These are phyloP conservation scores for Arabidopsis hybrid DNA, from an alignment of 441 rosid genomes.

Conservation along the genomic window DNA sequence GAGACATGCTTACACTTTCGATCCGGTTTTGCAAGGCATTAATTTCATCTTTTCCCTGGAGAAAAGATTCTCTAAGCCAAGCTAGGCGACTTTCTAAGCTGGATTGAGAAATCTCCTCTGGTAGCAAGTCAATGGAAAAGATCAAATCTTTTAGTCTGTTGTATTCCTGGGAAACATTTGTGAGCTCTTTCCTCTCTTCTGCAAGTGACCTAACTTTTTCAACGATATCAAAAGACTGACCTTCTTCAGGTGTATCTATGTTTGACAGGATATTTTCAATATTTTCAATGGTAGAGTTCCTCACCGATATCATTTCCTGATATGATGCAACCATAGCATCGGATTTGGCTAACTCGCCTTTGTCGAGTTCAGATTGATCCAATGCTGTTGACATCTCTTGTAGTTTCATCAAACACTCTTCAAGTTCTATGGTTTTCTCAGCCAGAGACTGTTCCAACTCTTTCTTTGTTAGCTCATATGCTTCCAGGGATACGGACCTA, in stretches of 20 bases:
- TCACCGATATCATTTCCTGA: constrained; percentile 65
- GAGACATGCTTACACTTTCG: constrained; percentile 62
- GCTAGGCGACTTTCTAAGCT: constrained; percentile 66
- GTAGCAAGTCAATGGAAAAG: constrained; percentile 65
- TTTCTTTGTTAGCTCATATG: constrained; percentile 52
- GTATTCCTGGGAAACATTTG: constrained; percentile 55
- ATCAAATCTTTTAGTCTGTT: constrained; percentile 61
- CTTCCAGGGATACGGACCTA: constrained; percentile 58
- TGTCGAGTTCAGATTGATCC: constrained; percentile 63
- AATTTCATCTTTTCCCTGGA: constrained; percentile 60
- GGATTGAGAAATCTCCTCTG: constrained; percentile 58
- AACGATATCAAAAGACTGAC: constrained; percentile 57
- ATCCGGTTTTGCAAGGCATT: constrained; percentile 59
- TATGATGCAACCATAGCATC: constrained; percentile 61
- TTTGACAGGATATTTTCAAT: constrained; percentile 61
- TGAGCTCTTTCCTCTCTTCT: constrained; percentile 69
- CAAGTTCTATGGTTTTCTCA: constrained; percentile 67
- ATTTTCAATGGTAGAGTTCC: constrained; percentile 58
- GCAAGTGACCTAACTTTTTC: constrained; percentile 72
- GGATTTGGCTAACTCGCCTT: constrained; percentile 65
- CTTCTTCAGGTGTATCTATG: constrained; percentile 61
- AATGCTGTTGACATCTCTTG: constrained; percentile 61
- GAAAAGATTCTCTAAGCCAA: constrained; percentile 76
- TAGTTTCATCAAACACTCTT: constrained; percentile 65
- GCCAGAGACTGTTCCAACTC: constrained; percentile 70